A percentile compares a stretch with the other conserved stretches of the same genome.
Evolutionary conservation across 2,329 filamentous ascomycete genomes (phyloP).

Genomic region (Aspergillus sp.): DNA sequence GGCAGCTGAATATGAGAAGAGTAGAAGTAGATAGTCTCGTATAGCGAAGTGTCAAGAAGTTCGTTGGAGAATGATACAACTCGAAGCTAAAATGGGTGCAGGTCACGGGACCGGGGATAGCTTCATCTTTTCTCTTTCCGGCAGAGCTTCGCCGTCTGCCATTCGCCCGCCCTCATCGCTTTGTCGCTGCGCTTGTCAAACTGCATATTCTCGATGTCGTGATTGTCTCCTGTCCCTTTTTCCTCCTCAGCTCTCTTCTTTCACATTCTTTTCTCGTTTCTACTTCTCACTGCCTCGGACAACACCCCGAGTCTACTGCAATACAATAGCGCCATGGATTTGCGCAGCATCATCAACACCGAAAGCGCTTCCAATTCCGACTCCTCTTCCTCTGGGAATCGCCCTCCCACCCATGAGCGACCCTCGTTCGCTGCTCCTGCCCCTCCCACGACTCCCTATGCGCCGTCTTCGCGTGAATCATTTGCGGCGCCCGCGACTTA

Average conservation of each 20-base stretch:
- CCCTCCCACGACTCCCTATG: conserved; percentile 33
- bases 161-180: background rate
- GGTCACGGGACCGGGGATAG: background rate
- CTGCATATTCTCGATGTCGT: background rate
- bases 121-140: conserved; percentile 1
- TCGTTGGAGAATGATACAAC: background rate
- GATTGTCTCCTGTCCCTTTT: background rate
- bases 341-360: conserved; percentile 48
- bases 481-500: conserved; percentile 24
- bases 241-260: background rate
- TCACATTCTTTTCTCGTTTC: background rate
- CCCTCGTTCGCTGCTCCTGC: conserved; percentile 35
- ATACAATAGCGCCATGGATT: conserved; percentile 37
- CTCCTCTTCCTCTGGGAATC: conserved; percentile 17
- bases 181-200: background rate
- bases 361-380: conserved; percentile 28
- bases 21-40: background rate
- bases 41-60: background rate
- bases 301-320: background rate
- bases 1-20: background rate
- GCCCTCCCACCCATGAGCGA: conserved; percentile 21
- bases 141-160: background rate
- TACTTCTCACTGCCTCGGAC: background rate
- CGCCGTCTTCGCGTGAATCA: conserved; percentile 34
- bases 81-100: background rate